Percentiles rank a stretch among this genome's conserved stretches.
phyloP scores from a whole-genome alignment of 2,329 filamentous ascomycete species.

The Blastomyces gilchristii region DNA sequence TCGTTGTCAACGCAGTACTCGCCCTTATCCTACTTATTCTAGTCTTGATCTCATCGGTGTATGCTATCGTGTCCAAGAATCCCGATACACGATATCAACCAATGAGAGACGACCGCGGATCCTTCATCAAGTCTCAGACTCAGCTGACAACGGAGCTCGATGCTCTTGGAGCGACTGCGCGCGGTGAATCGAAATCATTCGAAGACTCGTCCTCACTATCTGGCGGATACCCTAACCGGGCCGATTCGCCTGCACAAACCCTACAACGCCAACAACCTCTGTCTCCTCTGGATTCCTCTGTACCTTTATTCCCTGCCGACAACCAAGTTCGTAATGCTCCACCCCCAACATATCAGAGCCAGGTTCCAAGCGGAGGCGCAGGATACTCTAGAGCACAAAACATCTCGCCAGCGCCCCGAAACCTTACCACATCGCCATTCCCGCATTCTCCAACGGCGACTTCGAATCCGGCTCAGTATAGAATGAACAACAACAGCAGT shows the following conservation, averaged over 20 bases:
- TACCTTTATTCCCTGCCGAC: slow-evolving; percentile 37
- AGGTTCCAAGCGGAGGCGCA: slow-evolving; percentile 14
- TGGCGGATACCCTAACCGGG: slow-evolving; percentile 44
- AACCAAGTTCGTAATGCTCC: slow-evolving; percentile 31
- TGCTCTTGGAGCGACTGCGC: slow-evolving; percentile 76
- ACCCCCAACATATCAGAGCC: slow-evolving; percentile 30
- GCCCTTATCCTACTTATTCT: slow-evolving; percentile 72
- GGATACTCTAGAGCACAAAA: slow-evolving; percentile 17
- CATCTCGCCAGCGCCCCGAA: slow-evolving; percentile 27
- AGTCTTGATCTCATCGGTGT: slow-evolving; percentile 64
- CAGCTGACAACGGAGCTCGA: slow-evolving; percentile 81
- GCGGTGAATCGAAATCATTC: slow-evolving; percentile 65
- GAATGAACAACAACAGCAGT: slow-evolving; percentile 46
- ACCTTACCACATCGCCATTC: slow-evolving; percentile 26
- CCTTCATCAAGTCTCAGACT: slow-evolving; percentile 93
- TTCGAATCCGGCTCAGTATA: slow-evolving; percentile 26
- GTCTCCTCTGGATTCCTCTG: slow-evolving; percentile 40
- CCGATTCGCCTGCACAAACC: slow-evolving; percentile 25
- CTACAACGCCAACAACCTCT: slow-evolving; percentile 33
- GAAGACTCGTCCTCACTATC: slow-evolving; percentile 62
- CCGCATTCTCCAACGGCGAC: slow-evolving; percentile 23
- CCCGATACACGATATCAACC: slow-evolving; percentile 90
- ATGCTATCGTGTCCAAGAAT: slow-evolving; percentile 82
- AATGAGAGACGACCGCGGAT: slow-evolving; percentile 91
- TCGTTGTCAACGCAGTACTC: slow-evolving; percentile 76